A percentile compares a stretch with the other conserved stretches of the same genome.
phyloP scores from a whole-genome alignment of 306 rosid species.

The Delonix regia region DNA sequence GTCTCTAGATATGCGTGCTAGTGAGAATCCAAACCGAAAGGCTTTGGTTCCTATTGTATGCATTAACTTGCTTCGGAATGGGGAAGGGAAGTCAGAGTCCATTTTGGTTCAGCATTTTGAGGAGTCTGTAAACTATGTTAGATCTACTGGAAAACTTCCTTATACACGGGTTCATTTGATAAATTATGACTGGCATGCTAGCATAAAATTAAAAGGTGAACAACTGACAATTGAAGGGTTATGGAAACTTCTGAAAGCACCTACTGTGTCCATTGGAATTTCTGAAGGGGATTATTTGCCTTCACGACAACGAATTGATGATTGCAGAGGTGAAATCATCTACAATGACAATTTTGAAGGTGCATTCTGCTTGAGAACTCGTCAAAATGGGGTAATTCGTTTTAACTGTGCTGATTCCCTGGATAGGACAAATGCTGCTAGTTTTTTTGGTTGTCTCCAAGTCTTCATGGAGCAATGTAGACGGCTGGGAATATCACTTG shows the following conservation, averaged over 20 bases:
- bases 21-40: conserved; percentile 61
- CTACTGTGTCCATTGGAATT: conserved; percentile 75
- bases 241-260: conserved; percentile 87
- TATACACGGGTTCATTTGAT: conserved; percentile 71
- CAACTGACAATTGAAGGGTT: conserved; percentile 92
- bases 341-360: conserved; percentile 73
- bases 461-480: conserved; percentile 98
- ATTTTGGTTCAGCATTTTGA: conserved; percentile 93
- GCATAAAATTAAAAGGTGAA: conserved; percentile 82
- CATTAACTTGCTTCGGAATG: conserved; percentile 88
- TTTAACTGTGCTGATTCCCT: conserved; percentile 98
- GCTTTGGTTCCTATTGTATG: conserved; percentile 87
- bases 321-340: conserved; percentile 88
- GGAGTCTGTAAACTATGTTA: conserved; percentile 75
- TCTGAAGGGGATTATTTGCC: conserved; percentile 98
- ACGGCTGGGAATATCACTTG: conserved; percentile 92
- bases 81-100: conserved; percentile 93
- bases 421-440: conserved; percentile 99
- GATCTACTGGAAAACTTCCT: conserved; percentile 79
- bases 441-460: conserved; percentile 94
- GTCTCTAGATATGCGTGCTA: conserved; percentile 51
- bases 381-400: conserved; percentile 92
- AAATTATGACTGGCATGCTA: conserved; percentile 98
- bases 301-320: conserved; percentile 71
- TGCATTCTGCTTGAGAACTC: conserved; percentile 90